A percentile compares a stretch with the other conserved stretches of the same genome.
phyloP scores from a whole-genome alignment of 352 stramenopile species.

The Globisporangium carolinianum region DNA sequence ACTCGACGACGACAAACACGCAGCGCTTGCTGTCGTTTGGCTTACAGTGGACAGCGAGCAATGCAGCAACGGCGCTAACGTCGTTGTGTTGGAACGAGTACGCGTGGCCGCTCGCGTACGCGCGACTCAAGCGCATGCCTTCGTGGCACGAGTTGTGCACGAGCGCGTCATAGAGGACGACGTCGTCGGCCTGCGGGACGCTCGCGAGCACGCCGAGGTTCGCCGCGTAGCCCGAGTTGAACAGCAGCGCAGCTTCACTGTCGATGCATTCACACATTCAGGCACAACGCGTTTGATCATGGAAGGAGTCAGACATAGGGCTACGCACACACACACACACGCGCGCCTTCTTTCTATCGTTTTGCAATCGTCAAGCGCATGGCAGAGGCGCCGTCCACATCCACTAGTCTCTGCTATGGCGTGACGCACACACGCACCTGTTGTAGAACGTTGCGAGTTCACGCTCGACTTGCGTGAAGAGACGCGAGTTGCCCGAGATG shows the following conservation, averaged over 20 bases:
- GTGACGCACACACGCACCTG: constrained; percentile 19
- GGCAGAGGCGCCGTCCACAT: background rate
- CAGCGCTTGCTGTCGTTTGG: constrained; percentile 13
- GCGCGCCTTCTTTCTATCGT: background rate
- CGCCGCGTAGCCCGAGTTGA: constrained; percentile 96
- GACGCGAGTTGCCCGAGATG: constrained; percentile 90
- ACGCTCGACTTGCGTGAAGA: constrained; percentile 87
- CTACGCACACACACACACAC: background rate
- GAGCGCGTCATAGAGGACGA: constrained; percentile 95
- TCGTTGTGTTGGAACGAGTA: constrained; percentile 91
- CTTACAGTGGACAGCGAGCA: background rate
- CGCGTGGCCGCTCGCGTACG: constrained; percentile 35
- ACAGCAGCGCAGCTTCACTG: constrained; percentile 88
- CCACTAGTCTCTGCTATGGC: no score
- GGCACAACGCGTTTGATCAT: constrained; percentile 5
- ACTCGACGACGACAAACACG: constrained; percentile 96
- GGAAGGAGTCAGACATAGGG: constrained; percentile 4
- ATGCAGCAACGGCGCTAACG: constrained; percentile 12
- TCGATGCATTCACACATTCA: constrained; percentile 4
- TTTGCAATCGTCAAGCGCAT: background rate
- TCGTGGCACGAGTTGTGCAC: constrained; percentile 96
- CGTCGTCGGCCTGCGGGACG: constrained; percentile 82
- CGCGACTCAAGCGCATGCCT: constrained; percentile 85
- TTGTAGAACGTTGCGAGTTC: constrained; percentile 84
- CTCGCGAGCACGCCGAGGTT: constrained; percentile 94